Percentiles rank a stretch among this genome's conserved stretches.
These are phyloP conservation scores for Theileria parva DNA, from an alignment of 169 alveolate species.

Conservation along the genomic window DNA sequence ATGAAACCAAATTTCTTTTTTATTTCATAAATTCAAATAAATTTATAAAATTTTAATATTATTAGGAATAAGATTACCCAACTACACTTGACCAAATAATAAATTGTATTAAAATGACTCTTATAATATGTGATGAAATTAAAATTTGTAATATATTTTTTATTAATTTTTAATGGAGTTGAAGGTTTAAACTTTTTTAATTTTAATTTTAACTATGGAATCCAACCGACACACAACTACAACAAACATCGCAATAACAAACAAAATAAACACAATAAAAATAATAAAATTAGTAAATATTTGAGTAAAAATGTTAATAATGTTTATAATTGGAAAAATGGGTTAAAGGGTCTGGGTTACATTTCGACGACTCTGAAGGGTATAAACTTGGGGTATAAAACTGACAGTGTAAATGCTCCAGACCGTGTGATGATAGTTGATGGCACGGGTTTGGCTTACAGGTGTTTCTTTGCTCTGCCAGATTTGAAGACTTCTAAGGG, in stretches of 20 bases:
- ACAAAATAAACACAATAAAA: background rate
- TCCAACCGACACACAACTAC: background rate
- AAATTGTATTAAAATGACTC: background rate
- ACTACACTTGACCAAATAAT: background rate
- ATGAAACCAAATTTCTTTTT: background rate
- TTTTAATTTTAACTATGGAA: background rate
- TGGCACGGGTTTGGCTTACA: constrained; percentile 75
- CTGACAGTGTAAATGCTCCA: constrained; percentile 4
- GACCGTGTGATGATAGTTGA: constrained; percentile 70
- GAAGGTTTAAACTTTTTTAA: background rate
- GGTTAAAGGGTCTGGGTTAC: background rate
- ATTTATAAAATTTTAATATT: too few species aligned
- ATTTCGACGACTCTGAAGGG: constrained; percentile 15
- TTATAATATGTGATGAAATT: background rate
- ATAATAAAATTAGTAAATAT: background rate
- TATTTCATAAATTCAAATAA: too few species aligned
- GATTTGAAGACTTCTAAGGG: constrained; percentile 69
- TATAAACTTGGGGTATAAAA: constrained; percentile 8
- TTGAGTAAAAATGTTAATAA: background rate
- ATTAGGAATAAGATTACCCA: background rate
- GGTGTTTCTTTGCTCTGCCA: constrained; percentile 78
- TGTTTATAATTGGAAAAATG: background rate
- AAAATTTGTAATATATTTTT: background rate
- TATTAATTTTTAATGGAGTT: background rate
- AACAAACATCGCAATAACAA: background rate